Conservation (phyloP, 305 asterid species). For the Stenogyne calaminthoides region DNA sequence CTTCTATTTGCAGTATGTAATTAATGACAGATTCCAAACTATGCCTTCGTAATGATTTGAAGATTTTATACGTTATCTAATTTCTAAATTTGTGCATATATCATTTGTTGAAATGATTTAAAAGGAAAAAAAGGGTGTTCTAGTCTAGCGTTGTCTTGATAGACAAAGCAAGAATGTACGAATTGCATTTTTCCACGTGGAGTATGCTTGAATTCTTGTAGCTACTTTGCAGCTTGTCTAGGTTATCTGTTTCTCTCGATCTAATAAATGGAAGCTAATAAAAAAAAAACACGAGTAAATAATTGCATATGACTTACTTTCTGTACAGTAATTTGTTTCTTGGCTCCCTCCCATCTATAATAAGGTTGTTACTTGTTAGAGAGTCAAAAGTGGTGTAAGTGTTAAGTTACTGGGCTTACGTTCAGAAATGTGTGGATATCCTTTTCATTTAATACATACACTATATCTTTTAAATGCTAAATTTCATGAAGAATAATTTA, state of each 20-base stretch:
- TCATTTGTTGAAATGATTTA: not conserved
- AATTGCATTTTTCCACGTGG: slow-evolving; percentile 1
- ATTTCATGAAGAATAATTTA: not conserved
- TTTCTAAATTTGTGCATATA: not conserved
- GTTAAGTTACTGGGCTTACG: not conserved
- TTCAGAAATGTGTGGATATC: not conserved
- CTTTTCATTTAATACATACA: not conserved
- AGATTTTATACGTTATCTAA: not conserved
- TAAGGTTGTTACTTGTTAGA: not conserved
- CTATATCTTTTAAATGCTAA: not conserved
- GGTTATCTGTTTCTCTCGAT: not conserved
- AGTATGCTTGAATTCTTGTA: slow-evolving; percentile 18
- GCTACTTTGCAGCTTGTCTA: not conserved
- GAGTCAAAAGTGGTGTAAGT: slow-evolving; percentile 14
- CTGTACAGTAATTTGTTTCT: not conserved
- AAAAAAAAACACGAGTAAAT: not conserved
- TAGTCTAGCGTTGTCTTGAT: not conserved
- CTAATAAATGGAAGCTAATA: slow-evolving; percentile 9
- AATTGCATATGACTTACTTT: not conserved
- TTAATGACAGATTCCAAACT: not conserved
- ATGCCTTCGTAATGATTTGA: not conserved
- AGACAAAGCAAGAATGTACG: not conserved
- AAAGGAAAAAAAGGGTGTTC: not conserved
- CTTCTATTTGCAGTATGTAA: slow-evolving; percentile 21
- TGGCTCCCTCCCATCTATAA: not conserved